Evolutionary conservation across 805 yeast species (phyloP), one percentile per base, ranked within the genome.

Genomic region (Jamesozyma jinghongensis): DNA sequence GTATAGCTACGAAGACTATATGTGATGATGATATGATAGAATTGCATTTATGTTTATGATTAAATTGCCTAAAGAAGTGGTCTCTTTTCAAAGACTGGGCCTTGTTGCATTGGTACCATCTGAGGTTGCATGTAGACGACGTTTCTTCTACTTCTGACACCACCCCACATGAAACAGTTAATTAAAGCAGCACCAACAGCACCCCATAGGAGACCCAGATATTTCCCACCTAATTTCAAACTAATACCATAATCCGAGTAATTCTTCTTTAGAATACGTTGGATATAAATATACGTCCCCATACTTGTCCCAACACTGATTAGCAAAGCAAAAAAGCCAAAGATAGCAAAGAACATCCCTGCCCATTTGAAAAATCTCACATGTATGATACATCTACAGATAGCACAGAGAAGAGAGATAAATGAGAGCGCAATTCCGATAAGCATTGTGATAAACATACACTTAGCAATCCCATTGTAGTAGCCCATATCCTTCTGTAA

Each of bases 181-280:
- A 70, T 38, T 13, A 74, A 43, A 2, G 71, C 52, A 5, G 77
- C 75, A 13, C 59, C 79, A 2, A 69, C 72, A 1, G 79, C 70
- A 12, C 75, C 76, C 92, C 90, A 84, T 7, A 76, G 63, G 35
- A 79, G 60, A 2, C 77, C 86, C 40, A 75, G 71, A 49, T 72
- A 80, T 16, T 64, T 62, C 27, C 75, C 73, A 7, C 62, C 62
- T 38, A 84, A 52, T 29, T 57, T 55, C 2, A 85, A 73, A 30
- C 60, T 56, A 36, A 80, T 69, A 13, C 94, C 94, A 50, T 67
- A 77, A 2, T 57, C 56, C 2, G 52, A 56, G 11, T 62, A 60
- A 27, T 65, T 62, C 27, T 74, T 62, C 50, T 80, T 75, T 63
- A 85, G 68, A 40, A 71, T 65, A 11, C 65, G 61, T 43, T 70